Evolutionary conservation across 2,329 filamentous ascomycete species (phyloP), one percentile per base, ranked within the genome.

Genomic region (Pyrenophora graminea): DNA sequence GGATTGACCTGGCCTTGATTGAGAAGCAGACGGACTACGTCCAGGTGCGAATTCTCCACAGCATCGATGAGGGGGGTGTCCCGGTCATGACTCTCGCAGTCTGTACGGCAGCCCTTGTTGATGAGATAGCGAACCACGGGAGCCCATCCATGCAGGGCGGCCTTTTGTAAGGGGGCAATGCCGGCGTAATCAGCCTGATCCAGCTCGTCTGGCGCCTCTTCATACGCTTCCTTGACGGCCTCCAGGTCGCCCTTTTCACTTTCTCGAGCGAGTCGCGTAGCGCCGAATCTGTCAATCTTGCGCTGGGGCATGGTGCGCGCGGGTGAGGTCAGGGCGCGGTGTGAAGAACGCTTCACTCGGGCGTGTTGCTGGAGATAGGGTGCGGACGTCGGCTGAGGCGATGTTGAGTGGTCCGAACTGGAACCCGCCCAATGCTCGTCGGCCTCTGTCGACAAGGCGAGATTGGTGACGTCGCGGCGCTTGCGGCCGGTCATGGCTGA

Each of bases 61-160:
- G 94, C 94, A 77, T 99, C 94, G 46, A 99, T 87, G 31, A 99
- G 81, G 23, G 94, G 94, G 0, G 94, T 97, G 66, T 99, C 94
- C 66, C 90, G 76, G 48, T 80, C 91, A 50, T 84, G 83, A 50
- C 85, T 86, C 64, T 90, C 86, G 42, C 82, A 93, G 66, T 97
- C 89, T 39, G 94, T 82, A 48, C 90, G 88, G 74, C 92, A 96
- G 30, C 90, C 90, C 56, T 90, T 87, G 7, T 90, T 84, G 55
- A 99, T 85, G 33, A 99, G 77, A 45, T 96, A 88, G 69, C 89
- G 86, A 33, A 97, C 94, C 49, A 97, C 92, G 47, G 94, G 85
- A 27, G 87, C 86, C 70, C 87, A 89, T 6, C 94, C 94, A 67
- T 94, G 88, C 51, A 99, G 81, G 27, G 92, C 86, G 30, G 94